Percentiles rank a stretch among this genome's conserved stretches.
Conservation (phyloP, 192 early-diverging fungal genomes). For the Spizellomyces punctatus region DNA sequence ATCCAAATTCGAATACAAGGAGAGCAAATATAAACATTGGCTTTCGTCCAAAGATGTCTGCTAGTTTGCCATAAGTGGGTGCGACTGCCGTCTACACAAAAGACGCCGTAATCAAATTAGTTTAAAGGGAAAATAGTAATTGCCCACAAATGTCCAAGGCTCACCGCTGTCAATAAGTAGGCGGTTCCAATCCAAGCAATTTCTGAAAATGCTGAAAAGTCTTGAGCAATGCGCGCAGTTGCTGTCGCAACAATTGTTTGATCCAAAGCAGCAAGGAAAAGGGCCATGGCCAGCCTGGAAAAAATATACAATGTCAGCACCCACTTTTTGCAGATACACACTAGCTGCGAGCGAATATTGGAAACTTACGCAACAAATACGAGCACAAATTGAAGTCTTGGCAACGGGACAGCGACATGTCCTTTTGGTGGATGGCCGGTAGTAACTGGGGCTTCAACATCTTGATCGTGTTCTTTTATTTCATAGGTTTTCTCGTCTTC, state of each 20-base stretch:
- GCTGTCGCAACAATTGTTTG: slow-evolving; percentile 83
- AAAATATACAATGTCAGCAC: neutral
- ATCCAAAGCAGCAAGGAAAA: slow-evolving; percentile 76
- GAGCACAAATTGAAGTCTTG: slow-evolving; percentile 9
- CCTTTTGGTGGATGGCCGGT: neutral
- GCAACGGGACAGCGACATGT: slow-evolving; percentile 27
- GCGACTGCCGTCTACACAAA: slow-evolving; percentile 59
- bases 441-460: neutral
- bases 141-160: too few species aligned
- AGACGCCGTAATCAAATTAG: neutral
- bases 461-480: neutral
- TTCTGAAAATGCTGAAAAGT: slow-evolving; percentile 65
- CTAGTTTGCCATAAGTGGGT: slow-evolving; percentile 80
- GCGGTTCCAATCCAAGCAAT: slow-evolving; percentile 80
- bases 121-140: neutral
- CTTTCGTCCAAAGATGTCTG: slow-evolving; percentile 92
- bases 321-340: neutral
- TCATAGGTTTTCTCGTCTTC: neutral
- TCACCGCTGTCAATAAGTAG: slow-evolving; percentile 18
- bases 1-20: slow-evolving; percentile 78
- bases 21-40: slow-evolving; percentile 75
- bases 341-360: neutral
- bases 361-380: slow-evolving; percentile 32
- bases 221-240: slow-evolving; percentile 67
- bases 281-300: slow-evolving; percentile 56